phyloP scores from a whole-genome alignment of 176 grass and related monocot genomes.

The Urochloa ruziziensis region DNA sequence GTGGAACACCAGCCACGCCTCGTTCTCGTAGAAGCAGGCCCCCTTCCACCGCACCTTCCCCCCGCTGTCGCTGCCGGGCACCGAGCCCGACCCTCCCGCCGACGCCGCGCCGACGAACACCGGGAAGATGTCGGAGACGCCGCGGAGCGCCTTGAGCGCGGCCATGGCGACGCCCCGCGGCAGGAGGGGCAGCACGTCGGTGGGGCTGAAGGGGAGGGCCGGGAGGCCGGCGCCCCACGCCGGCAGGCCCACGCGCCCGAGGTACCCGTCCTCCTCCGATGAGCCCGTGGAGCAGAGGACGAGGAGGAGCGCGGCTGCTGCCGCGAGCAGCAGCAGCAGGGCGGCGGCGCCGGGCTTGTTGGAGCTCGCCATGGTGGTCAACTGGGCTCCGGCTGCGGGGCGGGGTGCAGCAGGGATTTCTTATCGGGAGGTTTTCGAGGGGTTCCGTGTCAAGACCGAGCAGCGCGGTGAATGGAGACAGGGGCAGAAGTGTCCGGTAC shows the following conservation, averaged over 20 bases:
- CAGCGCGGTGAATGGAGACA: neutral
- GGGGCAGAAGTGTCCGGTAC: neutral
- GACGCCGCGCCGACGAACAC: constrained; percentile 56
- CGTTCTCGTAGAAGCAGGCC: constrained; percentile 78
- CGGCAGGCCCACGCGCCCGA: neutral
- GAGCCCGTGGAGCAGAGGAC: neutral
- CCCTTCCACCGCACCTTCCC: constrained; percentile 41
- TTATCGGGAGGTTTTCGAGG: neutral
- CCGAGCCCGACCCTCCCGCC: neutral
- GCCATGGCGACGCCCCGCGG: constrained; percentile 39
- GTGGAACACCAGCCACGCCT: constrained; percentile 61
- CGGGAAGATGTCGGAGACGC: constrained; percentile 55
- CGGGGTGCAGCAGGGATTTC: neutral
- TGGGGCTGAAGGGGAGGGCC: constrained; percentile 43
- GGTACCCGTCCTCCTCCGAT: neutral
- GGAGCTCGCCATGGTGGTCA: constrained; percentile 19
- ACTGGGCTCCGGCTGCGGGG: neutral
- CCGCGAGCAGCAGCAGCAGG: neutral
- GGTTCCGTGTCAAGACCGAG: constrained; percentile 38
- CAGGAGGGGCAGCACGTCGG: constrained; percentile 50
- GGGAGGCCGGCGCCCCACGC: neutral
- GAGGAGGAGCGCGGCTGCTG: constrained; percentile 28
- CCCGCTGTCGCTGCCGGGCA: neutral
- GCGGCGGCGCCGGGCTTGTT: neutral
- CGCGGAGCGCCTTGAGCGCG: constrained; percentile 34